Evolutionary conservation across 1,139 yeast species (phyloP).

Genomic region (Yamadazyma membranifaciens): DNA sequence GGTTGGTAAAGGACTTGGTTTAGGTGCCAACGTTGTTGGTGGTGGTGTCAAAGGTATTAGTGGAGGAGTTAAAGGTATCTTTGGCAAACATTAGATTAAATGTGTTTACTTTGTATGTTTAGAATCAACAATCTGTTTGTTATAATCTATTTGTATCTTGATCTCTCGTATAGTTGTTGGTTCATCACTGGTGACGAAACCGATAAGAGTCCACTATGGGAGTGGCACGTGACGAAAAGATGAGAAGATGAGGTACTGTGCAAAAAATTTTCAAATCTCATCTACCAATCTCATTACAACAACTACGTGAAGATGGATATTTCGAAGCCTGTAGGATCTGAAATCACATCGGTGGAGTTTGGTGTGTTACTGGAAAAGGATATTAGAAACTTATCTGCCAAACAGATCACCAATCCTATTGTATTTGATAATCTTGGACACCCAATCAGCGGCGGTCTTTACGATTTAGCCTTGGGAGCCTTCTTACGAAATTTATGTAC

Average conservation of each 20-base stretch:
- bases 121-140: neutral
- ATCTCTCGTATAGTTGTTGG: no score
- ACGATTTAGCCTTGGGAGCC: conserved; percentile 93
- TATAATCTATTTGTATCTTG: no score
- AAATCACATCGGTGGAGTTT: conserved; percentile 89
- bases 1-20: conserved; percentile 35
- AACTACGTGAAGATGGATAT: conserved; percentile 65
- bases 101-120: neutral
- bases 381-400: conserved; percentile 82
- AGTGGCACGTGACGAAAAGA: conserved; percentile 2
- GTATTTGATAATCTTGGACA: conserved; percentile 96
- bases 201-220: no score
- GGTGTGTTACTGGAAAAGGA: conserved; percentile 82
- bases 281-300: neutral
- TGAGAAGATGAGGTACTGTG: conserved; percentile 11
- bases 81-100: conserved; percentile 13
- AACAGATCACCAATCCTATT: conserved; percentile 92
- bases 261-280: conserved; percentile 11
- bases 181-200: no score
- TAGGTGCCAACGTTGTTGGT: conserved; percentile 28
- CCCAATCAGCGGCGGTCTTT: conserved; percentile 90
- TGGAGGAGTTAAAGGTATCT: conserved; percentile 39
- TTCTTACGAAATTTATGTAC: conserved; percentile 84
- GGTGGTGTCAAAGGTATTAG: conserved; percentile 45
- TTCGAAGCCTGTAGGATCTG: conserved; percentile 94